Percentiles rank a stretch among this genome's conserved stretches.
phyloP scores from a whole-genome alignment of 805 yeast species.

The Saccharomyces mikatae region DNA sequence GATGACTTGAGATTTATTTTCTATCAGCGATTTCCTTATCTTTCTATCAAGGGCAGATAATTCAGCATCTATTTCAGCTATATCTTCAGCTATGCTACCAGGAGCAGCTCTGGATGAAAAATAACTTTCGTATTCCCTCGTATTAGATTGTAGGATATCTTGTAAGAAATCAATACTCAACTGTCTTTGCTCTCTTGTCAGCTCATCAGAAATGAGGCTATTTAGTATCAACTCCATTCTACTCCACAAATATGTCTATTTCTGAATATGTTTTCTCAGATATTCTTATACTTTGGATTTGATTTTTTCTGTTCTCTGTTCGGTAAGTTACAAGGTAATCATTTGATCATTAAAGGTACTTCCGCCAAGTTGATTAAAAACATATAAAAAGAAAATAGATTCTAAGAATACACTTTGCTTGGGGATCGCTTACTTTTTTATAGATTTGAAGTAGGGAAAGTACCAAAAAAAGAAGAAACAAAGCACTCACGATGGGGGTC shows the following conservation, averaged over 20 bases:
- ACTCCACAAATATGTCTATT: background rate
- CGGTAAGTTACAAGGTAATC: background rate
- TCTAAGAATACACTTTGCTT: background rate
- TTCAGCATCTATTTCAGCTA: constrained; percentile 62
- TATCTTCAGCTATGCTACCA: constrained; percentile 47
- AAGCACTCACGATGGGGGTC: constrained; percentile 46
- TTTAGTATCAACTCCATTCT: constrained; percentile 30
- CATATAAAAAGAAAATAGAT: background rate
- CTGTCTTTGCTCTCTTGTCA: constrained; percentile 20
- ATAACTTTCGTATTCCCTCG: constrained; percentile 37
- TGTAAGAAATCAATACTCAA: constrained; percentile 31
- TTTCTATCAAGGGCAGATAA: constrained; percentile 41
- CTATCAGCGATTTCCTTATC: constrained; percentile 34
- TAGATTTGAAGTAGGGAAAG: too few relatives aligned
- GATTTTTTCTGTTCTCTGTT: background rate
- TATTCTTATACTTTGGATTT: background rate
- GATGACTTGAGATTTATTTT: constrained; percentile 32
- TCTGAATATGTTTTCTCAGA: background rate
- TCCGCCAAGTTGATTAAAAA: background rate
- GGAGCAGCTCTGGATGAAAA: constrained; percentile 34
- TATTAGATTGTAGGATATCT: constrained; percentile 41
- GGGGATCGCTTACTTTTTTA: background rate
- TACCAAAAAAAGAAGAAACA: background rate
- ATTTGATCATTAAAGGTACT: background rate
- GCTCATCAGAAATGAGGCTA: constrained; percentile 28